Conservation (phyloP, 495 filamentous ascomycete genomes). For the Hypoxylon lenormandii region DNA sequence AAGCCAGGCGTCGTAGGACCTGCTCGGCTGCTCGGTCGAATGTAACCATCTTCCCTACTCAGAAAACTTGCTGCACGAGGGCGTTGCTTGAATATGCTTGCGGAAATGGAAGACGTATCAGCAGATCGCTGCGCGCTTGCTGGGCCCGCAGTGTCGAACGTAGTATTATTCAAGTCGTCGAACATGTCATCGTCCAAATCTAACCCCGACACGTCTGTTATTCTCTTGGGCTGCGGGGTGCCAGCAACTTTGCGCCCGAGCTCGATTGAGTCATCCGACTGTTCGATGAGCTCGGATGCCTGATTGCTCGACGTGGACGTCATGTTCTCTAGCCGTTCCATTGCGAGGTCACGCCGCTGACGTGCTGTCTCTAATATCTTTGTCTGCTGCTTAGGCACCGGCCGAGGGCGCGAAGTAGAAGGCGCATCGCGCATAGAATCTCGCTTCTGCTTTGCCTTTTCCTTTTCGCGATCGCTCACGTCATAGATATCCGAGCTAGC, state of each 20-base stretch:
- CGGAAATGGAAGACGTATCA: conserved; percentile 60
- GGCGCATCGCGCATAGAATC: conserved; percentile 38
- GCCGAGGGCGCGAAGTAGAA: conserved; percentile 15
- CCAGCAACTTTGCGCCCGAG: conserved; percentile 48
- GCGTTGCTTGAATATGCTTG: conserved; percentile 58
- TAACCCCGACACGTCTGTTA: conserved; percentile 58
- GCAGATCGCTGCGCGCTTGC: conserved; percentile 55
- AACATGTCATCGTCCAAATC: conserved; percentile 63
- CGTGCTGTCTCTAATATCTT: conserved; percentile 49
- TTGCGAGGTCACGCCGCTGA: conserved; percentile 55
- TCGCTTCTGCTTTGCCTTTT: conserved; percentile 43
- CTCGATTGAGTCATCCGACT: conserved; percentile 43
- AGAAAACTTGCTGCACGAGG: conserved; percentile 62
- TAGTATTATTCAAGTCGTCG: conserved; percentile 61
- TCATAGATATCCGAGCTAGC: conserved; percentile 58
- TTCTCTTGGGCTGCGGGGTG: conserved; percentile 44
- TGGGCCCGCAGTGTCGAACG: conserved; percentile 51
- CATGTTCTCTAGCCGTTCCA: conserved; percentile 56
- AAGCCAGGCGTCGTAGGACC: conserved; percentile 60
- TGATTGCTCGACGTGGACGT: conserved; percentile 51
- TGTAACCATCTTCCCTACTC: conserved; percentile 57
- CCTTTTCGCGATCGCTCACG: conserved; percentile 61
- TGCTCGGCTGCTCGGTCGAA: conserved; percentile 61
- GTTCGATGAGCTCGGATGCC: conserved; percentile 12
- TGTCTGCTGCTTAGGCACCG: conserved; percentile 47